phyloP scores from a whole-genome alignment of 768 basidiomycete genomes.

The Agrocybe praecox region DNA sequence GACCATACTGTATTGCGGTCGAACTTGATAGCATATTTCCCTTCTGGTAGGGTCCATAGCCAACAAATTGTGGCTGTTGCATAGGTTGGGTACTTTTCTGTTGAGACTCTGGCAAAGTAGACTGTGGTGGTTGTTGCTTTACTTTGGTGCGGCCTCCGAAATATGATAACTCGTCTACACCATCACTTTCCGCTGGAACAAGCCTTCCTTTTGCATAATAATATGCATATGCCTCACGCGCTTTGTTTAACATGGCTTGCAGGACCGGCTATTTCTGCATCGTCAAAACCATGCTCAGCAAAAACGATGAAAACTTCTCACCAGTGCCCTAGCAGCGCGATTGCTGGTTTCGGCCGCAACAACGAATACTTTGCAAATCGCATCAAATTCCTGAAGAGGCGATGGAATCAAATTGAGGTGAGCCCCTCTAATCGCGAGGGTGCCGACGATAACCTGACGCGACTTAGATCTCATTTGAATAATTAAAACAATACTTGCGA shows the following conservation, averaged over 20 bases:
- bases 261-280: constrained; percentile 42
- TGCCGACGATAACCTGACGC: constrained; percentile 53
- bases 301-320: constrained; percentile 20
- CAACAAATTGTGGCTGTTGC: not conserved
- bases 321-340: constrained; percentile 53
- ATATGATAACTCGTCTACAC: constrained; percentile 36
- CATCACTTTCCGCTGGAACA: constrained; percentile 7
- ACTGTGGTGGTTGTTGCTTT: not conserved
- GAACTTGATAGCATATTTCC: not conserved
- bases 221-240: constrained; percentile 28
- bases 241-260: constrained; percentile 45
- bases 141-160: constrained; percentile 35
- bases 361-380: constrained; percentile 46
- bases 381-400: constrained; percentile 48
- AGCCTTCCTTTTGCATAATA: constrained; percentile 17
- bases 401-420: constrained; percentile 46
- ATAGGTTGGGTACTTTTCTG: not conserved
- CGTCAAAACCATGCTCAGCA: not conserved
- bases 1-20: not conserved
- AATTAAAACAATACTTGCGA: not conserved
- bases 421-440: constrained; percentile 49
- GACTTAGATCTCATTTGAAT: not conserved
- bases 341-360: constrained; percentile 45
- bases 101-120: not conserved
- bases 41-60: not conserved